Conservation (phyloP, 1,284 basidiomycete species). For the Ustilago vetiveriae region DNA sequence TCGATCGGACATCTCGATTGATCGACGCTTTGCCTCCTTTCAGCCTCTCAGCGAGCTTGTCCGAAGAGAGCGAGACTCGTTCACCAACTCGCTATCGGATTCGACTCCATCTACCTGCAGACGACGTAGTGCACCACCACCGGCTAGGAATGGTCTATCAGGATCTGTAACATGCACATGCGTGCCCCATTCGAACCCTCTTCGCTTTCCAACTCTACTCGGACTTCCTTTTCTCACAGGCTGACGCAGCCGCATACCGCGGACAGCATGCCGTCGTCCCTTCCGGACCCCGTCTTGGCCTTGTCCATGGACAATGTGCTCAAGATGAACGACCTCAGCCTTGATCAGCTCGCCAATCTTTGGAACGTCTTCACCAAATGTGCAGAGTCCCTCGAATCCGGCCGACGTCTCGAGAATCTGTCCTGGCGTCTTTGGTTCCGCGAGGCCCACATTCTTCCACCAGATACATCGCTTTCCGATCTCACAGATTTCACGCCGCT, state of each 20-base stretch:
- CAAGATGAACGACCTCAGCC: conserved; percentile 50
- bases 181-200: conserved; percentile 12
- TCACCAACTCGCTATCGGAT: background rate
- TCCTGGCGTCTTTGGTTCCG: conserved; percentile 85
- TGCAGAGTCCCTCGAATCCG: conserved; percentile 79
- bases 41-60: too few species aligned
- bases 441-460: conserved; percentile 68
- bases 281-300: conserved; percentile 56
- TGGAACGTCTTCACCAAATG: conserved; percentile 80
- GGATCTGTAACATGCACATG: conserved; percentile 35
- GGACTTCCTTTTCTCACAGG: background rate
- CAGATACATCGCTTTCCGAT: conserved; percentile 54
- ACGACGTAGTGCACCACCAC: background rate
- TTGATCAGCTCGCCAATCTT: conserved; percentile 57
- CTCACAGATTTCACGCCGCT: conserved; percentile 53
- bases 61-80: background rate
- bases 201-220: background rate
- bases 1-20: too few species aligned
- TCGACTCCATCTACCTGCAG: background rate
- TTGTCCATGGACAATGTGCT: conserved; percentile 55
- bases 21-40: too few species aligned
- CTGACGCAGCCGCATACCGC: conserved; percentile 8
- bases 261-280: conserved; percentile 38
- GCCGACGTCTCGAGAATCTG: conserved; percentile 81
- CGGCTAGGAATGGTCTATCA: conserved; percentile 27